Base-by-base conservation (phyloP, 2,329 filamentous ascomycete genomes). In the Alternaria longipes region DNA sequence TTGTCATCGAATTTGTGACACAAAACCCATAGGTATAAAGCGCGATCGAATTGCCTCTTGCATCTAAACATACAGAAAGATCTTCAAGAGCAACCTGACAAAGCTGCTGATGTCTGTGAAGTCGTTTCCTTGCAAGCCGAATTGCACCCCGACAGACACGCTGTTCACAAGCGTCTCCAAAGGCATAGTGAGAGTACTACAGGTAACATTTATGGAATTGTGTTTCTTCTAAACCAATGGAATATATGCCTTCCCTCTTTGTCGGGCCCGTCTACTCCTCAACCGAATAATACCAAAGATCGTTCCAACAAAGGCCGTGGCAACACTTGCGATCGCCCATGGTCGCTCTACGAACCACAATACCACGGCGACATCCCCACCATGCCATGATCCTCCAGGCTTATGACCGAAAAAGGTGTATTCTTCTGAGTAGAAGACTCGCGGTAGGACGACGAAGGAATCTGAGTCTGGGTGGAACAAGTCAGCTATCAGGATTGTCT, bases 371-470 rank as follows among this genome's bases (percentile, higher is more conserved):
- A 75, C 73, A 47, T 76, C 74, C 7, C 54, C 49, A 5, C 68
- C 73, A 52, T 76, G 72, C 74, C 74, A 76, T 22, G 74, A 74
- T 3, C 74, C 72, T 16, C 73, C 74, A 11, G 71, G 74, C 14
- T 59, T 67, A 36, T 75, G 71, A 7, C 71, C 71, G 36, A 76
- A 76, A 56, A 76, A 75, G 3, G 69, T 75, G 20, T 65, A 71
- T 22, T 71, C 58, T 42, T 76, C 71, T 5, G 69, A 71, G 56
- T 75, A 74, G 56, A 75, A 75, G 20, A 71, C 63, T 26, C 63
- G 63, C 0, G 72, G 72, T 6, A 75, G 59, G 34, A 74, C 54
- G 49, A 62, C 67, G 38, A 72, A 67, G 12, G 46, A 52, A 18
- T 63, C 54, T 3, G 55, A 38, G 11, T 60, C 58, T 62, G 9